Evolutionary conservation across 1,284 basidiomycete genomes (phyloP).

Genomic region (Phaffia rhodozyma): DNA sequence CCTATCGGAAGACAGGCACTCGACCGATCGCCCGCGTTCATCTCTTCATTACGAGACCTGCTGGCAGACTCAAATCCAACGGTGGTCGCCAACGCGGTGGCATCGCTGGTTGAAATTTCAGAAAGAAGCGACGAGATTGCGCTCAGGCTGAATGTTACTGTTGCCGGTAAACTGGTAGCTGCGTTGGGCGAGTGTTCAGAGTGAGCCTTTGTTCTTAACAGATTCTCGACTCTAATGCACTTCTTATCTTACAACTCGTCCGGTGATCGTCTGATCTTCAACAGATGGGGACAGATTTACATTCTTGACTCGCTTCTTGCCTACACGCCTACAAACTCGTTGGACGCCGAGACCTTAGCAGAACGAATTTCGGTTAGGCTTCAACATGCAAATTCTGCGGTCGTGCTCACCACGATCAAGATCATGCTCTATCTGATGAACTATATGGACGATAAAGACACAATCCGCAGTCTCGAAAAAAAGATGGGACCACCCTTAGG

Average conservation of each 20-base stretch:
- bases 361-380: conserved; percentile 86
- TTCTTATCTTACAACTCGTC: neutral
- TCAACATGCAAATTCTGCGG: conserved; percentile 88
- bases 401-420: conserved; percentile 89
- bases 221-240: neutral
- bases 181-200: conserved; percentile 84
- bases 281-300: conserved; percentile 97
- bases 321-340: conserved; percentile 74
- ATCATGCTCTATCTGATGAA: conserved; percentile 95
- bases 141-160: conserved; percentile 68
- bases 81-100: conserved; percentile 59
- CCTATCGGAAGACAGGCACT: conserved; percentile 8
- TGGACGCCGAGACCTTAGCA: conserved; percentile 85
- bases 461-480: conserved; percentile 65
- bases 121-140: conserved; percentile 77
- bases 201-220: conserved; percentile 40
- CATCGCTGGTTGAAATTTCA: conserved; percentile 73
- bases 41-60: conserved; percentile 48
- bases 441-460: conserved; percentile 62
- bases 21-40: conserved; percentile 8
- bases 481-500: conserved; percentile 95
- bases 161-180: conserved; percentile 69
- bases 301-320: conserved; percentile 89
- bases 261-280: conserved; percentile 4
- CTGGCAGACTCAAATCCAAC: conserved; percentile 89